Conservation (phyloP, 306 rosid species). For the Gastrolobium villosum region DNA sequence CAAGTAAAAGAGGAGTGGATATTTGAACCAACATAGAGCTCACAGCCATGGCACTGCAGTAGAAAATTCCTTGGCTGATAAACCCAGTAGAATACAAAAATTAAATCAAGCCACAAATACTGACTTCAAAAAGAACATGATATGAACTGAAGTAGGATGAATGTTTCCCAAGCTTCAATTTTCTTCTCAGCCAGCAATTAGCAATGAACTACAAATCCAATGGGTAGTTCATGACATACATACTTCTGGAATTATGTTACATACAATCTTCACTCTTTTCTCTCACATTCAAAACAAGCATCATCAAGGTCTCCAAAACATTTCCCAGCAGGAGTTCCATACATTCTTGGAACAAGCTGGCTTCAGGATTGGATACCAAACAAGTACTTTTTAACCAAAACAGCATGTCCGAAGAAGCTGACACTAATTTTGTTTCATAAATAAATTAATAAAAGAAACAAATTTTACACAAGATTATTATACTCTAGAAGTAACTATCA, state of each 20-base stretch:
- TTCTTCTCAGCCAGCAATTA: slow-evolving; percentile 22
- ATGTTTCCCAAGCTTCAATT: slow-evolving; percentile 1
- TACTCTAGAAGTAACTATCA: slow-evolving; percentile 8
- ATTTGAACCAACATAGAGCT: slow-evolving; percentile 31
- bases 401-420: neutral
- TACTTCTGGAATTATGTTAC: slow-evolving; percentile 3
- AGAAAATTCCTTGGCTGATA: slow-evolving; percentile 8
- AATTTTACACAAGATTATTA: neutral
- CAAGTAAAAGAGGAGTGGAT: neutral
- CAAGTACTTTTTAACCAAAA: slow-evolving; percentile 30
- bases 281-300: slow-evolving; percentile 4
- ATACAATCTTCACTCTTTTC: neutral
- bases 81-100: neutral
- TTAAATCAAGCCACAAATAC: slow-evolving; percentile 25
- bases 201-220: slow-evolving; percentile 4
- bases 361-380: slow-evolving; percentile 14
- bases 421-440: neutral
- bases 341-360: slow-evolving; percentile 35
- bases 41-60: neutral
- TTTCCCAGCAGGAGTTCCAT: slow-evolving; percentile 23
- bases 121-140: slow-evolving; percentile 7
- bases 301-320: neutral
- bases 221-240: neutral
- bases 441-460: neutral
- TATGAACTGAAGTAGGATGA: neutral